Percentiles rank a stretch among this genome's conserved stretches.
phyloP scores from a whole-genome alignment of 2,329 filamentous ascomycete species.

The Xylariaceae sp. region DNA sequence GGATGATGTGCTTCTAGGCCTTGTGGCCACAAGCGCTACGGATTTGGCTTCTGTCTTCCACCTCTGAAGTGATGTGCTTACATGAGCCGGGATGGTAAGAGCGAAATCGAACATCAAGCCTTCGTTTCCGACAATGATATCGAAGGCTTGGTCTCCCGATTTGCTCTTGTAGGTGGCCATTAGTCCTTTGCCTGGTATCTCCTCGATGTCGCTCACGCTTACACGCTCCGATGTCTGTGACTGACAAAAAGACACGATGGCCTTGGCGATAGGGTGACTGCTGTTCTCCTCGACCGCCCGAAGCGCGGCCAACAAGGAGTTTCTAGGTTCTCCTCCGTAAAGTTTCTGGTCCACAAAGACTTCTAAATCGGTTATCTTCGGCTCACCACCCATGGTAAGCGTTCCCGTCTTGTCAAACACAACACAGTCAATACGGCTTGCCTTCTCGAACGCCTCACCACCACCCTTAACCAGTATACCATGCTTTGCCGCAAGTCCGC shows the following conservation, averaged over 20 bases:
- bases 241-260: constrained; percentile 60
- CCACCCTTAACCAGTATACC: constrained; percentile 82
- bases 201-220: constrained; percentile 47
- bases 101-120: constrained; percentile 53
- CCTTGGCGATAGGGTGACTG: constrained; percentile 70
- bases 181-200: constrained; percentile 69
- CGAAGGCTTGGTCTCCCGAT: constrained; percentile 31
- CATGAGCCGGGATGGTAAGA: constrained; percentile 34
- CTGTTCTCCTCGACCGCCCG: constrained; percentile 65
- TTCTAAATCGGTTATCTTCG: constrained; percentile 57
- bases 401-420: constrained; percentile 91
- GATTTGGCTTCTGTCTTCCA: constrained; percentile 65
- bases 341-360: constrained; percentile 31
- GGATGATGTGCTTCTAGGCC: constrained; percentile 8
- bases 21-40: constrained; percentile 54
- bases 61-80: constrained; percentile 36
- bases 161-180: constrained; percentile 45
- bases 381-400: constrained; percentile 68
- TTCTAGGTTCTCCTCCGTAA: constrained; percentile 16
- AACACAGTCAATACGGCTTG: constrained; percentile 70
- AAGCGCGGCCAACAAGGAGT: constrained; percentile 47
- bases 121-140: constrained; percentile 70
- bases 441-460: constrained; percentile 81
- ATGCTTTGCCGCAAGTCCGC: constrained; percentile 72
- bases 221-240: constrained; percentile 24